Percentiles rank a stretch among this genome's conserved stretches.
These are phyloP conservation scores for Vitis amurensis DNA, from an alignment of 164 flowering plant genomes.

Conservation along the genomic window DNA sequence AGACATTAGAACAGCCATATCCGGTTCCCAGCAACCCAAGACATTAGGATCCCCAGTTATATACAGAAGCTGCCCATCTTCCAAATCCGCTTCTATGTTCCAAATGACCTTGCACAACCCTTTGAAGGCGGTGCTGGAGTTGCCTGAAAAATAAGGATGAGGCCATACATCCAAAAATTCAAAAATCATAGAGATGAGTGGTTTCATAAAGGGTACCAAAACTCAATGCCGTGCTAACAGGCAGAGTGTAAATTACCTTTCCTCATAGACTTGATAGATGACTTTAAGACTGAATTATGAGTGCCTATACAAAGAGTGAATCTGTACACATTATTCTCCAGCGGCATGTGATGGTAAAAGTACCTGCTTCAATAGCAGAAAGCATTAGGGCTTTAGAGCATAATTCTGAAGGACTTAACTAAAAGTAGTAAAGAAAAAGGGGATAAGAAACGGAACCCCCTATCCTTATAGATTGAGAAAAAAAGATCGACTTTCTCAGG, in stretches of 20 bases:
- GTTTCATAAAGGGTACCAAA: too few species aligned
- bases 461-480: too few species aligned
- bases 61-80: slow-evolving; percentile 52
- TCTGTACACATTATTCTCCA: slow-evolving; percentile 22
- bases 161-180: slow-evolving; percentile 11
- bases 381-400: background rate
- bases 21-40: slow-evolving; percentile 68
- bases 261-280: slow-evolving; percentile 26
- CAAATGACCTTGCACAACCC: slow-evolving; percentile 49
- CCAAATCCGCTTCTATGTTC: slow-evolving; percentile 63
- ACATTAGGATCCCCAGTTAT: slow-evolving; percentile 54
- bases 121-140: slow-evolving; percentile 17
- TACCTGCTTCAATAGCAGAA: slow-evolving; percentile 33
- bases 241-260: slow-evolving; percentile 32
- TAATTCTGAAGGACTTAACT: too few species aligned
- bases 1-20: slow-evolving; percentile 58
- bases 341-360: slow-evolving; percentile 21
- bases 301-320: slow-evolving; percentile 22
- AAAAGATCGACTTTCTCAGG: too few species aligned
- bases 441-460: too few species aligned
- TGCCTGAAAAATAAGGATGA: slow-evolving; percentile 26
- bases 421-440: too few species aligned
- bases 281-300: slow-evolving; percentile 20
- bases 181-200: background rate
- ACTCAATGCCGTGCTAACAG: too few species aligned